phyloP scores from a whole-genome alignment of 1,284 basidiomycete species.

The Cystobasidium slooffiae region DNA sequence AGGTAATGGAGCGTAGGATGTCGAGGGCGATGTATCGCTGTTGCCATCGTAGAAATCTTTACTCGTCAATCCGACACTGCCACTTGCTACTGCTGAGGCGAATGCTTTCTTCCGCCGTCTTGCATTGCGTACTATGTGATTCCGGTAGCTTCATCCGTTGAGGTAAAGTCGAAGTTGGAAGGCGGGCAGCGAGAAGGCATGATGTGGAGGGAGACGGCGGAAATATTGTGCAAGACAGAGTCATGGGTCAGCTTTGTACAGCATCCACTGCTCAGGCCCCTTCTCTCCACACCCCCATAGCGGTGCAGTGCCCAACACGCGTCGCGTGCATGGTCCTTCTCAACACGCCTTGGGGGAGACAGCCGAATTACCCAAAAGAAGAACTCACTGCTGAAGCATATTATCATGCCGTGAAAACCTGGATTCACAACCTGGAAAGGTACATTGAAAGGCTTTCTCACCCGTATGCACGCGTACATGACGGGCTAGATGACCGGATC shows the following conservation, averaged over 20 bases:
- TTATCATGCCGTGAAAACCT: constrained; percentile 48
- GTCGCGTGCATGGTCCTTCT: too few relatives aligned
- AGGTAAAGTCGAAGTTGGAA: not conserved
- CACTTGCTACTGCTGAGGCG: constrained; percentile 10
- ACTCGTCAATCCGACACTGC: not conserved
- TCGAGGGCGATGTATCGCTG: not conserved
- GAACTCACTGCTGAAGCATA: constrained; percentile 49
- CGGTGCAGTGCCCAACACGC: too few relatives aligned
- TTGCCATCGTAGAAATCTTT: not conserved
- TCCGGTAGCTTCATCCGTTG: constrained; percentile 48
- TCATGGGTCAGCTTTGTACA: not conserved
- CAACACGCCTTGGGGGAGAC: not conserved
- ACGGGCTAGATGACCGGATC: constrained; percentile 48
- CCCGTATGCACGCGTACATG: constrained; percentile 48
- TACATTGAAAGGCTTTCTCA: constrained; percentile 47
- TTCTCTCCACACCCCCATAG: too few relatives aligned
- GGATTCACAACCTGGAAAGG: constrained; percentile 43
- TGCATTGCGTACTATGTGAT: constrained; percentile 45
- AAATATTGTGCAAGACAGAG: not conserved
- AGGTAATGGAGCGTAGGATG: too few relatives aligned
- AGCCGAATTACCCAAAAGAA: not conserved
- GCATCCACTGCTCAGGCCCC: too few relatives aligned
- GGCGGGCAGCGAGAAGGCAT: not conserved
- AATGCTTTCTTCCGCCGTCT: constrained; percentile 37
- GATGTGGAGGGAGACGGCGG: not conserved